Base-by-base conservation (phyloP, 83 land plant species). In the Isoetes engelmannii region DNA sequence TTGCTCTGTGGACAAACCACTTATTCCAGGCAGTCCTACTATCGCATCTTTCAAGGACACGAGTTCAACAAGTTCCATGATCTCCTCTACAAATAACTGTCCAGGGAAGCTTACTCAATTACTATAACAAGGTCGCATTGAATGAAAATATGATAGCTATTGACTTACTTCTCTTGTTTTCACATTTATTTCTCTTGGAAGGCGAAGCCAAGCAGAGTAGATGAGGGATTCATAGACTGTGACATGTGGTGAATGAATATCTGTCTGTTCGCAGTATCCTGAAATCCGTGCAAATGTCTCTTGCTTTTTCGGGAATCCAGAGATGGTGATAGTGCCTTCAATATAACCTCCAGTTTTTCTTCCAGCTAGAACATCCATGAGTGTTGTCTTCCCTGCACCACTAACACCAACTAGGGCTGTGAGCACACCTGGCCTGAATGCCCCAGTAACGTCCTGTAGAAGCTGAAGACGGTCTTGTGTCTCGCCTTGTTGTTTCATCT, bases 311-410 rank as follows among this genome's bases (percentile, higher is more conserved):
- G 82, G 82, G 44, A 59, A 75, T 4, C 82, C 82, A 58, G 82
- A 79, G 46, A 79, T 67, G 46, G 61, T 79, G 19, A 79, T 79
- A 48, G 70, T 70, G 8, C 82, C 82, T 47, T 80, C 82, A 45
- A 80, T 67, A 21, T 76, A 80, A 5, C 82, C 82, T 20, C 75
- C 79, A 10, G 82, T 80, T 19, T 80, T 81, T 66, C 83, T 76
- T 55, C 83, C 80, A 48, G 83, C 80, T 44, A 81, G 76, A 9
- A 81, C 80, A 69, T 81, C 83, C 83, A 81, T 81, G 12, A 81
- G 58, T n/a, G 83, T 81, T 10, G 80, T 81, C 60, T 77, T 80
- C 20, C 82, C 79, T 48, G 79, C 79, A 15, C 82, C 79, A 71
- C 74, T 75, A 50, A 80, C 80, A 17, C 83, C 83, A 47, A 81